Conservation (phyloP, 768 basidiomycete genomes). For the Tylopilus intermedius region DNA sequence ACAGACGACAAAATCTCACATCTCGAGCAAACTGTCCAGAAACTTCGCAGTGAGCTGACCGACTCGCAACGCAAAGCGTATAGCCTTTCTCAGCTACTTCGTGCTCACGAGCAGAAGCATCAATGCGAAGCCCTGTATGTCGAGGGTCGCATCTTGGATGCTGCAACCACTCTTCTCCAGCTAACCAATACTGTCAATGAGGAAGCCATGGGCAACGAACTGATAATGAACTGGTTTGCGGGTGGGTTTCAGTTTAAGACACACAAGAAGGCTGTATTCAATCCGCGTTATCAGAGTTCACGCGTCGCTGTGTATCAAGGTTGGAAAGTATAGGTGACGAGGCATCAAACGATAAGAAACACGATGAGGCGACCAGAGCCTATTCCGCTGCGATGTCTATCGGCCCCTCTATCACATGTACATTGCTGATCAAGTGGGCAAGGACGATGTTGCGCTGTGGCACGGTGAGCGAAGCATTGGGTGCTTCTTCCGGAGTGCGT, state of each 20-base stretch:
- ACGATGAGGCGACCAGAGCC: not conserved
- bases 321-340: not conserved
- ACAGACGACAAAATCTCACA: not conserved
- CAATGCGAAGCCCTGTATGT: conserved; percentile 2
- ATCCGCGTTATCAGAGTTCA: no score
- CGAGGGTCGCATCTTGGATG: no score
- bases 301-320: no score
- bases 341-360: not conserved
- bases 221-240: no score
- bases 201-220: no score
- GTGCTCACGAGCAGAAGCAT: conserved; percentile 1
- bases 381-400: conserved; percentile 1
- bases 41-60: not conserved
- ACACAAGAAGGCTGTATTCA: no score
- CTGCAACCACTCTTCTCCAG: no score
- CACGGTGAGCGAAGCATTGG: not conserved
- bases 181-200: no score
- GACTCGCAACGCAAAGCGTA: not conserved
- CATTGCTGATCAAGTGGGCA: not conserved
- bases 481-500: not conserved
- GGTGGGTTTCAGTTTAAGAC: no score
- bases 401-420: no score
- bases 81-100: not conserved
- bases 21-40: not conserved
- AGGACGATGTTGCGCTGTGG: not conserved